Evolutionary conservation across 176 grass and related monocot genomes (phyloP).

Genomic region (Zoysia japonica): DNA sequence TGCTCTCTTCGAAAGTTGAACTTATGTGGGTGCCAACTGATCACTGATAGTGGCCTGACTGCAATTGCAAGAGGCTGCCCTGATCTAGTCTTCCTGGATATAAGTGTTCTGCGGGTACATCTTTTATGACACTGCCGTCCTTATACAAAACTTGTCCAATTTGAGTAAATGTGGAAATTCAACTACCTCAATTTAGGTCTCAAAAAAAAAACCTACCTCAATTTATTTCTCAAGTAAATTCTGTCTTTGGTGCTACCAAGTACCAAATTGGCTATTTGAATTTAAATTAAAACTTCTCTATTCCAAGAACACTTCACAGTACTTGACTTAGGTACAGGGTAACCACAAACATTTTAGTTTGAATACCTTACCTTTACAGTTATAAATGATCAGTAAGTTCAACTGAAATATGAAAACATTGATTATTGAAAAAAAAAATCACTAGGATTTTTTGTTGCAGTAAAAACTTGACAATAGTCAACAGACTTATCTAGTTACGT

Average conservation of each 20-base stretch:
- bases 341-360: neutral
- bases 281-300: neutral
- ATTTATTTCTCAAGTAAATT: neutral
- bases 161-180: neutral
- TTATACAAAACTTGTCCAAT: neutral
- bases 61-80: conserved; percentile 75
- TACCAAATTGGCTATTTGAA: neutral
- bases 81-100: conserved; percentile 75
- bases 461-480: neutral
- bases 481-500: neutral
- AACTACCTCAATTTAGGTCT: too few species aligned
- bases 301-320: neutral
- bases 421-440: neutral
- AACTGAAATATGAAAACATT: neutral
- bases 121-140: conserved; percentile 20
- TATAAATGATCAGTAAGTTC: neutral
- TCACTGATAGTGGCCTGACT: conserved; percentile 67
- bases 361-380: neutral
- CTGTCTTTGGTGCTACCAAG: neutral
- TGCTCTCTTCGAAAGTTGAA: conserved; percentile 69
- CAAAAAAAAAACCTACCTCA: too few species aligned
- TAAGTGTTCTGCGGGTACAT: conserved; percentile 73
- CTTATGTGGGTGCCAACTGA: conserved; percentile 68
- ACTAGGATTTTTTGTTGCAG: neutral
- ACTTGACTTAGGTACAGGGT: neutral